Evolutionary conservation across 768 basidiomycete species (phyloP).

Genomic region (Holtermanniella nyarrowii): DNA sequence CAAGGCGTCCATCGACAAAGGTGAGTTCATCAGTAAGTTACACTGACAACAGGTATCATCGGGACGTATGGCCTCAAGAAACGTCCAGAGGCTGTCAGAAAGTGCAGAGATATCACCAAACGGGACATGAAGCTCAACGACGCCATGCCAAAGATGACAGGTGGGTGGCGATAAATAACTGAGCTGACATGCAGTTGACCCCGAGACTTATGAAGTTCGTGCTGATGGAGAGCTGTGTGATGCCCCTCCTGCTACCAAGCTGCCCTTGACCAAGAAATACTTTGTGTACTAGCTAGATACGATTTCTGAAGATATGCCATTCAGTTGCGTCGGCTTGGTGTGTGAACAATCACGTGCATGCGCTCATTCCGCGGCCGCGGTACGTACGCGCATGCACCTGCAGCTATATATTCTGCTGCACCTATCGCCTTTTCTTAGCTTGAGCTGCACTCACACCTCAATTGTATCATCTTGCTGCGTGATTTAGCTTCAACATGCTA

Average conservation of each 20-base stretch:
- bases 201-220: slow-evolving; percentile 78
- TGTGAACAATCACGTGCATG: too few species aligned
- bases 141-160: slow-evolving; percentile 61
- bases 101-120: slow-evolving; percentile 68
- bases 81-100: slow-evolving; percentile 59
- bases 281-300: slow-evolving; percentile 66
- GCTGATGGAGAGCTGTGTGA: slow-evolving; percentile 71
- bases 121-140: slow-evolving; percentile 91
- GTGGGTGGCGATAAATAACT: slow-evolving; percentile 17
- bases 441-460: too few species aligned
- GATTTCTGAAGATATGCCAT: too few species aligned
- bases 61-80: slow-evolving; percentile 62
- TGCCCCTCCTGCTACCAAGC: slow-evolving; percentile 57
- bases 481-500: too few species aligned
- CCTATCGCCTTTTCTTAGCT: too few species aligned
- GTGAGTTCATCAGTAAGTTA: slow-evolving; percentile 25
- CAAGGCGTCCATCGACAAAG: slow-evolving; percentile 51
- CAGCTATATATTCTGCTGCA: too few species aligned
- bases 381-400: too few species aligned
- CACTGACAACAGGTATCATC: slow-evolving; percentile 47
- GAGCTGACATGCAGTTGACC: slow-evolving; percentile 53
- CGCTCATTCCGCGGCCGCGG: too few species aligned
- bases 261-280: slow-evolving; percentile 63
- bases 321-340: too few species aligned
- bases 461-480: too few species aligned